A percentile compares a stretch with the other conserved stretches of the same genome.
phyloP scores from a whole-genome alignment of 192 early-diverging fungal genomes.

The Coemansia sp. region DNA sequence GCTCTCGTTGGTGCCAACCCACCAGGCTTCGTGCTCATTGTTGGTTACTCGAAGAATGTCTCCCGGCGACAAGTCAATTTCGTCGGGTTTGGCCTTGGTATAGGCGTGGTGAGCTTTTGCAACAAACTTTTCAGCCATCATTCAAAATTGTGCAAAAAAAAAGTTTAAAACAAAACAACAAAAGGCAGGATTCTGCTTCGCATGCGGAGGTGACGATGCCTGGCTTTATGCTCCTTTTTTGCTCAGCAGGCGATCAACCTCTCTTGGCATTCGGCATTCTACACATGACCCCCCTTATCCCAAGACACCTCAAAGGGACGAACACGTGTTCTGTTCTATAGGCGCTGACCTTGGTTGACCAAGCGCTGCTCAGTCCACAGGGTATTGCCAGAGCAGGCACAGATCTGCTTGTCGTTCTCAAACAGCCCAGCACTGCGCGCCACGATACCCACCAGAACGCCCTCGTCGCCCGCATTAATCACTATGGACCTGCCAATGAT shows the following conservation, averaged over 20 bases:
- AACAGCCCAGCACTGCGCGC: conserved; percentile 88
- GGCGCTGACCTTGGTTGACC: conserved; percentile 30
- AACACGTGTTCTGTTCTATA: conserved; percentile 5
- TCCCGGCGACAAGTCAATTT: conserved; percentile 38
- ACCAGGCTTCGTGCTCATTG: conserved; percentile 42
- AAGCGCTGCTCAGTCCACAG: conserved; percentile 80
- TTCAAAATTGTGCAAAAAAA: not conserved
- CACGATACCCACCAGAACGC: conserved; percentile 75
- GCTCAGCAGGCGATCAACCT: not conserved
- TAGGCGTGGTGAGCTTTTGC: conserved; percentile 42
- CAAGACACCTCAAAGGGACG: not conserved
- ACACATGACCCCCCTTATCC: conserved; percentile 2
- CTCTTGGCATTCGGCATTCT: not conserved
- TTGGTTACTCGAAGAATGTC: conserved; percentile 36
- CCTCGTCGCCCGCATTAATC: conserved; percentile 55
- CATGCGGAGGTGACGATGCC: not conserved
- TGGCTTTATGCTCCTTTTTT: not conserved
- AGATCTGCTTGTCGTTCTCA: conserved; percentile 86
- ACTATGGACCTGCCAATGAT: conserved; percentile 87
- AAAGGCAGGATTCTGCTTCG: not conserved
- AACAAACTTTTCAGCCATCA: conserved; percentile 39
- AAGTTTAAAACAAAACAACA: conserved; percentile 14
- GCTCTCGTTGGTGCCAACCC: conserved; percentile 36
- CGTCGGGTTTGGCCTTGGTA: conserved; percentile 43
- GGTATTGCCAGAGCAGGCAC: conserved; percentile 81